Percentiles rank a stretch among this genome's conserved stretches.
Conservation (phyloP, 345 rosid species). For the Syzygium jambos region DNA sequence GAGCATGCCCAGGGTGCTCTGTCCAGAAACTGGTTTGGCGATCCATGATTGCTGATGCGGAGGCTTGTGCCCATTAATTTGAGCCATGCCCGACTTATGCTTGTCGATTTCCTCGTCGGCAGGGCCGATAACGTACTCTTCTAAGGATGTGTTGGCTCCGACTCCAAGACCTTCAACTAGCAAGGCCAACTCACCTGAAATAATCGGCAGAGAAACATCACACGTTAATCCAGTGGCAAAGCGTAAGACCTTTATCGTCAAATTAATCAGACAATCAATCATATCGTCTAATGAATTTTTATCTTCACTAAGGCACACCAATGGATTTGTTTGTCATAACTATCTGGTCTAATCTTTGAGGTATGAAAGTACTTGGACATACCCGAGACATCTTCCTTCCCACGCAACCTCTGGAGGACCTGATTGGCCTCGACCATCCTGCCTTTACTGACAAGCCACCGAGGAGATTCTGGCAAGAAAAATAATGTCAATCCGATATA, state of each 20-base stretch:
- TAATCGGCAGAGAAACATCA: conserved; percentile 1
- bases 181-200: conserved; percentile 36
- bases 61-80: conserved; percentile 4
- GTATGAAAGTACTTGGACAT: neutral
- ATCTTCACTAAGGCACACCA: neutral
- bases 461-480: conserved; percentile 35
- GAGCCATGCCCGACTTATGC: neutral
- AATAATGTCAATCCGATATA: conserved; percentile 17
- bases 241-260: neutral
- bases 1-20: conserved; percentile 9
- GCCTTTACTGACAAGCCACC: conserved; percentile 45
- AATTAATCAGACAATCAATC: neutral
- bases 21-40: conserved; percentile 19
- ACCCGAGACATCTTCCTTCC: conserved; percentile 38
- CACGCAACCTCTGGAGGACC: conserved; percentile 28
- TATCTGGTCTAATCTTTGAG: neutral
- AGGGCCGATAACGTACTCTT: conserved; percentile 23
- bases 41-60: conserved; percentile 23
- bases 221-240: neutral
- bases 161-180: conserved; percentile 37
- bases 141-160: conserved; percentile 20
- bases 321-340: neutral
- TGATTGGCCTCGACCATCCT: conserved; percentile 22
- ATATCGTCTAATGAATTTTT: neutral
- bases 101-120: conserved; percentile 4